These are phyloP conservation scores for Microcyclospora pomicola DNA, from an alignment of 2,329 filamentous ascomycete species.

Conservation along the genomic window DNA sequence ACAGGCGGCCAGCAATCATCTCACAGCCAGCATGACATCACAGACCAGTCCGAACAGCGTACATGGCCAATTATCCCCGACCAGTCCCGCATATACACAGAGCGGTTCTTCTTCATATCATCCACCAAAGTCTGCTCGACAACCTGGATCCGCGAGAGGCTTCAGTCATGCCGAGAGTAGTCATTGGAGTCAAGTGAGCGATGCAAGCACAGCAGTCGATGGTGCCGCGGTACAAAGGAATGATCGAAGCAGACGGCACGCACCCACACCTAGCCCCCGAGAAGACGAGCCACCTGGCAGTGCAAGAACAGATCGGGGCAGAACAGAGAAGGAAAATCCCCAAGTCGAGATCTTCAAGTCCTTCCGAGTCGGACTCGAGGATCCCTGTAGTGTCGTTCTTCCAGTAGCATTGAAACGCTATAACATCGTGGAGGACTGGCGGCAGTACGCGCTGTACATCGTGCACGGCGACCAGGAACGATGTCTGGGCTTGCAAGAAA, in stretches of 20 bases:
- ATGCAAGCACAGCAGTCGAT: conserved; percentile 9
- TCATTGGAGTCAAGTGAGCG: conserved; percentile 11
- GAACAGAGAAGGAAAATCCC: conserved; percentile 26
- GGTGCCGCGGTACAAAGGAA: conserved; percentile 4
- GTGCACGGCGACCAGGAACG: conserved; percentile 98
- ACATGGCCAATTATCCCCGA: conserved; percentile 32
- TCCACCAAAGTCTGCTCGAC: conserved; percentile 13
- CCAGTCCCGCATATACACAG: conserved; percentile 34
- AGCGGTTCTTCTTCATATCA: conserved; percentile 16
- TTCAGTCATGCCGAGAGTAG: conserved; percentile 1
- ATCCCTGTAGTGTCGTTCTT: conserved; percentile 92
- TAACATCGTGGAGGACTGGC: conserved; percentile 95
- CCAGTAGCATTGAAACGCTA: conserved; percentile 86
- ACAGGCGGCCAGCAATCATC: conserved; percentile 36
- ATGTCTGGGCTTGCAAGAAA: conserved; percentile 81
- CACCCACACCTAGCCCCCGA: conserved; percentile 18
- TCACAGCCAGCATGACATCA: conserved; percentile 35
- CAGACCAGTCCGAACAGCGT: conserved; percentile 27
- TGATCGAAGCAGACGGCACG: conserved; percentile 16
- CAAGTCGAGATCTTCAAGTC: conserved; percentile 96
- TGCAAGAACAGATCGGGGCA: conserved; percentile 5
- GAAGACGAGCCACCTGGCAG: conserved; percentile 16
- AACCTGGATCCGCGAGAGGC: too few relatives aligned
- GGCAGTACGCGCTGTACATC: conserved; percentile 94
- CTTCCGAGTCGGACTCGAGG: conserved; percentile 94